phyloP scores from a whole-genome alignment of 306 rosid genomes.

The Coriaria nepalensis region DNA sequence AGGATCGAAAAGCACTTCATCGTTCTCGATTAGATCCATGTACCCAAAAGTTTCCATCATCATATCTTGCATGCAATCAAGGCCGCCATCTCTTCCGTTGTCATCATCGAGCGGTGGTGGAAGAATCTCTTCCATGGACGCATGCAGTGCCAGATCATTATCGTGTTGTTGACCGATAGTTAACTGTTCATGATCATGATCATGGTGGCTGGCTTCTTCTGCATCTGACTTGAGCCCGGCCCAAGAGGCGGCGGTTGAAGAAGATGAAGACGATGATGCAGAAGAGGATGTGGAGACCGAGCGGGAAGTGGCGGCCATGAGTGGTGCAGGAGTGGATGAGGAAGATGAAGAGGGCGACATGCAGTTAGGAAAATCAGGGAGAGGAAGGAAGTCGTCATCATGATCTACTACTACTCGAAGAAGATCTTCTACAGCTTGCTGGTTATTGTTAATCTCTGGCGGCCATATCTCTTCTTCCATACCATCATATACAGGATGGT shows the following conservation, averaged over 20 bases:
- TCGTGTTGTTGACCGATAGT: constrained; percentile 7
- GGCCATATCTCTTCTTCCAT: constrained; percentile 23
- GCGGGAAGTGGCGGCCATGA: constrained; percentile 23
- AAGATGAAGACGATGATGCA: constrained; percentile 34
- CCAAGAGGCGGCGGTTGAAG: constrained; percentile 68
- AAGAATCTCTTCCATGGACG: constrained; percentile 47
- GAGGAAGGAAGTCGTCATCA: constrained; percentile 50
- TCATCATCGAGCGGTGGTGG: constrained; percentile 7
- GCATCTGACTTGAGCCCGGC: constrained; percentile 43
- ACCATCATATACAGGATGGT: neutral
- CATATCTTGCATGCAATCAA: constrained; percentile 34
- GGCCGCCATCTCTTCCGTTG: neutral
- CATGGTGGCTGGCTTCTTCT: constrained; percentile 22
- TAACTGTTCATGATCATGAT: constrained; percentile 12
- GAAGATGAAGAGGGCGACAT: constrained; percentile 68
- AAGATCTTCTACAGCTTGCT: constrained; percentile 23
- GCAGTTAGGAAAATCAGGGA: constrained; percentile 71
- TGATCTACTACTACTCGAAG: constrained; percentile 30
- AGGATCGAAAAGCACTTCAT: constrained; percentile 51
- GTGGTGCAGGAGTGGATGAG: constrained; percentile 26
- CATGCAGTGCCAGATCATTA: constrained; percentile 31
- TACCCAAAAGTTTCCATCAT: constrained; percentile 67
- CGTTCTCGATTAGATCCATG: constrained; percentile 61
- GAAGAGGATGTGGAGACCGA: constrained; percentile 16
- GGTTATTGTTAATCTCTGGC: constrained; percentile 27